phyloP scores from a whole-genome alignment of 73 alveolate species.

The Breviolum minutum region DNA sequence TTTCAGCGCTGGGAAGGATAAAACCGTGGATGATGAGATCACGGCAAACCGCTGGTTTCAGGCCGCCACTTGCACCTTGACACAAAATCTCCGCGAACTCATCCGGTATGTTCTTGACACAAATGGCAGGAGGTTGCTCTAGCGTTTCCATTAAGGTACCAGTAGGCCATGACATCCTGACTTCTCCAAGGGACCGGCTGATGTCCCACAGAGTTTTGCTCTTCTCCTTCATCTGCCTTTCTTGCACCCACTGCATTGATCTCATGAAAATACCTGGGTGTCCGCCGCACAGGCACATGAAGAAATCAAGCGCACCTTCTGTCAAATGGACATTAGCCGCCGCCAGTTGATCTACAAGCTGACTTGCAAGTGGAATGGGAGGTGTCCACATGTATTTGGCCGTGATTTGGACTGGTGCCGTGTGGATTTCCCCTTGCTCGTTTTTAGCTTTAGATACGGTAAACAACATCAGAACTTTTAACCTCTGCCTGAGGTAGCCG shows the following conservation, averaged over 20 bases:
- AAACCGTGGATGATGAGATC: background rate
- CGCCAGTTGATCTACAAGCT: no score
- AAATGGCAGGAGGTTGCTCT: background rate
- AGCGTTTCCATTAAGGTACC: background rate
- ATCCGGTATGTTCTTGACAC: background rate
- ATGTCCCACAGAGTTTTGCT: background rate
- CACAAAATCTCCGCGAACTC: no score
- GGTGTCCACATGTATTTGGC: constrained; percentile 25
- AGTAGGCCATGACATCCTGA: background rate
- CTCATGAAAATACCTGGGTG: constrained; percentile 25
- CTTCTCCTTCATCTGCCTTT: constrained; percentile 6
- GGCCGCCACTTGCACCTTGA: background rate
- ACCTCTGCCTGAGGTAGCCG: background rate
- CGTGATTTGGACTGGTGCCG: background rate
- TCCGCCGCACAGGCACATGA: background rate
- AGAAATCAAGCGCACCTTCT: background rate
- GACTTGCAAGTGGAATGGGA: constrained; percentile 21
- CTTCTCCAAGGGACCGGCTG: background rate
- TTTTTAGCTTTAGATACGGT: background rate
- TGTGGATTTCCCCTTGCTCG: background rate
- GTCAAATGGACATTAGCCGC: no score
- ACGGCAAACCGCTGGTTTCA: background rate
- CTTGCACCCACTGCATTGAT: background rate
- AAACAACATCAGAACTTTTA: background rate
- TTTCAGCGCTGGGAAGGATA: background rate